Base-by-base conservation (phyloP, 495 filamentous ascomycete species). In the Aspergillus saccharolyticus region DNA sequence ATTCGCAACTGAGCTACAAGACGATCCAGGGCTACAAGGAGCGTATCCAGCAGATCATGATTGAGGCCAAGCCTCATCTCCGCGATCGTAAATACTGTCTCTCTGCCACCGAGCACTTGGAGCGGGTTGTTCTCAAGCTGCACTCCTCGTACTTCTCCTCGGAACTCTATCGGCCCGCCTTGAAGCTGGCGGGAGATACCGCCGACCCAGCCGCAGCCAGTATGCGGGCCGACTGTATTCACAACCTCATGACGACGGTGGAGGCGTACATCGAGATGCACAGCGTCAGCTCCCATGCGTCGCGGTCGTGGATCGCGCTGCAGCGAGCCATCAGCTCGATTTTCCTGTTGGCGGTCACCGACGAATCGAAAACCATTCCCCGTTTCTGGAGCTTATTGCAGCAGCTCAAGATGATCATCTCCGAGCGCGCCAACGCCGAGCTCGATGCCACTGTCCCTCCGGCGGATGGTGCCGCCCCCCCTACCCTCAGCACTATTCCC, bases 141-240 rank as follows among this genome's bases (percentile, higher is more conserved):
- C 81, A 84, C 62, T 74, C 77, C 4, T 83, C 81, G 3, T 85
- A 84, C 64, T 77, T 83, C 53, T 71, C 76, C 14, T 84, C 83
- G 14, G 82, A 84, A 64, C 78, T 85, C 54, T 84, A 79, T 65
- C 78, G 82, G 42, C 80, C 80, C 52, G 76, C 82, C 46, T 75
- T 85, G 59, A 82, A 80, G 53, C 56, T 66, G 12, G 44, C 62
- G 22, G 58, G 55, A 47, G 67, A 74, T 44, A 24, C 67, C 12
- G 63, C 66, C 25, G 69, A 76, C 24, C 70, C 78, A 17, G 57
- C 68, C 9, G 70, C 68, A 5, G 67, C 73, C 16, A 68, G 69
- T 10, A 74, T 85, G 65, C 75, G 78, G 6, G 64, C 66, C 21
- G 74, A 77, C 24, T 78, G 76, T 47, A 60, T 80, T 8, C 44